These are phyloP conservation scores for Chamaecyparis obtusa DNA, from an alignment of 75 land plant genomes.

Conservation along the genomic window DNA sequence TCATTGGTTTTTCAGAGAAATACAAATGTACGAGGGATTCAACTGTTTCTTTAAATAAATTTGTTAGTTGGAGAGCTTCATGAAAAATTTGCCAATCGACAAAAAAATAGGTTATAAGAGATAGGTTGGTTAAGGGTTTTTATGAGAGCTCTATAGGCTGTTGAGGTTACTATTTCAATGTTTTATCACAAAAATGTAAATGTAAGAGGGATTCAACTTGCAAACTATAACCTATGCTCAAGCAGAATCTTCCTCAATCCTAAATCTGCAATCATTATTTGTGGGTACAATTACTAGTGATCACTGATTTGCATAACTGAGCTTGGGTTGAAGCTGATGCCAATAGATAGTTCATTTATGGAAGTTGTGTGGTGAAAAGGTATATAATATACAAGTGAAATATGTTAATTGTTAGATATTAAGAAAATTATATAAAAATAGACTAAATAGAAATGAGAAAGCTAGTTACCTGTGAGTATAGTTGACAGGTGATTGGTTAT, in stretches of 20 bases:
- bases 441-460: neutral
- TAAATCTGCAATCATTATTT: neutral
- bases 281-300: neutral
- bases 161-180: no score
- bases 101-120: no score
- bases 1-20: neutral
- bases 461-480: neutral
- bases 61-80: no score
- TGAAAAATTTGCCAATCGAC: no score
- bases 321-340: neutral
- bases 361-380: neutral
- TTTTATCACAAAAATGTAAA: no score
- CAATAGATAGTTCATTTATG: neutral
- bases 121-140: no score
- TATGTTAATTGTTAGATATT: neutral
- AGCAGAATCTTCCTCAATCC: neutral
- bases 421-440: neutral
- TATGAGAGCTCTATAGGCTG: no score
- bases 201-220: neutral
- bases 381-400: neutral
- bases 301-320: neutral
- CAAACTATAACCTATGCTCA: neutral
- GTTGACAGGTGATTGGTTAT: neutral
- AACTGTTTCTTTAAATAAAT: neutral
- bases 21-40: neutral